phyloP scores from a whole-genome alignment of 2,329 filamentous ascomycete species.

The Lecanicillium sp. region DNA sequence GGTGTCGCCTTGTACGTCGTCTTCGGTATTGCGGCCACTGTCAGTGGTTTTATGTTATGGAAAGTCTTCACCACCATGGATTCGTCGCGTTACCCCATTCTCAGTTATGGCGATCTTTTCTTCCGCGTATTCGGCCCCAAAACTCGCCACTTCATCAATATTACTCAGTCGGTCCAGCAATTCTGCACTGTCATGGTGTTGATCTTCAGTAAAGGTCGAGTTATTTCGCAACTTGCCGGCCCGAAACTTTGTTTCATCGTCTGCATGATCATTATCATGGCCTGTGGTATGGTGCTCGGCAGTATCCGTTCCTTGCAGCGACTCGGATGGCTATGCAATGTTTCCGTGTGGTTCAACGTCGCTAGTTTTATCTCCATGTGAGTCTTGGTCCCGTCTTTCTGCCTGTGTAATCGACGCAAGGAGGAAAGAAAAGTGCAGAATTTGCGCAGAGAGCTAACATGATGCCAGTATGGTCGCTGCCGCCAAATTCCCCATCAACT shows the following conservation, averaged over 20 bases:
- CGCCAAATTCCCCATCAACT: slow-evolving; percentile 6
- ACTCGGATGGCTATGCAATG: slow-evolving; percentile 49
- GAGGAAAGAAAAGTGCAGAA: too few species aligned
- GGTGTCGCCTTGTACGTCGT: slow-evolving; percentile 38
- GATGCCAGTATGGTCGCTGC: slow-evolving; percentile 12
- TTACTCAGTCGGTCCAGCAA: slow-evolving; percentile 40
- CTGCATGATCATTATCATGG: slow-evolving; percentile 44
- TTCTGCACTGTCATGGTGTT: slow-evolving; percentile 46
- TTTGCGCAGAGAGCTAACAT: too few species aligned
- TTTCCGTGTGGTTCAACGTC: slow-evolving; percentile 52
- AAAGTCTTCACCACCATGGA: slow-evolving; percentile 38
- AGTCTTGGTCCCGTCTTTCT: not conserved
- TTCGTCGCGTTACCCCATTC: slow-evolving; percentile 38
- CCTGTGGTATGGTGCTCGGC: slow-evolving; percentile 45
- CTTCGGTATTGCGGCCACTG: slow-evolving; percentile 35
- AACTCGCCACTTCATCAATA: slow-evolving; percentile 40
- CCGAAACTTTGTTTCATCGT: slow-evolving; percentile 45
- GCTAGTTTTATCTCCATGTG: slow-evolving; percentile 37
- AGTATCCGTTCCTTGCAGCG: slow-evolving; percentile 49
- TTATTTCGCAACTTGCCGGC: slow-evolving; percentile 42
- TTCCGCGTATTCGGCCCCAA: slow-evolving; percentile 40
- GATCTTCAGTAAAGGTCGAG: slow-evolving; percentile 47
- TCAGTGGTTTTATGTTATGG: slow-evolving; percentile 38
- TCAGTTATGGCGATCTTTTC: slow-evolving; percentile 41
- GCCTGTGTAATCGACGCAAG: not conserved